phyloP scores from a whole-genome alignment of 345 rosid genomes.

The Eucalyptus pauciflora region DNA sequence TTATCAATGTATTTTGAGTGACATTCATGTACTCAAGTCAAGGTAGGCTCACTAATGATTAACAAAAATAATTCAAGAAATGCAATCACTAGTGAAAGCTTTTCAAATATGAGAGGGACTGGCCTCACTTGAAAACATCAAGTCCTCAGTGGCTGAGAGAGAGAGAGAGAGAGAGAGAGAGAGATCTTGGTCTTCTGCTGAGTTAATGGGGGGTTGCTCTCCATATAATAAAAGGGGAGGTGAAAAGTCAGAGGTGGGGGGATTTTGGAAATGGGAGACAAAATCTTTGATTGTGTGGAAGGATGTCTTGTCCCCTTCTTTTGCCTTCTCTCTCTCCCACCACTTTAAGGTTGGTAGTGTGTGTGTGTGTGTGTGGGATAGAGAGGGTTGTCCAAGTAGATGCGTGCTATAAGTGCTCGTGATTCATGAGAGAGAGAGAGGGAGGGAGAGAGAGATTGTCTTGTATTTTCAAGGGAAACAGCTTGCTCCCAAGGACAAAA shows the following conservation, averaged over 20 bases:
- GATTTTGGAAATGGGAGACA: slow-evolving; percentile 28
- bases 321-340: not conserved
- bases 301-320: not conserved
- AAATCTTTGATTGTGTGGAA: slow-evolving; percentile 21
- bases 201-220: not conserved
- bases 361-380: not conserved
- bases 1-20: not conserved
- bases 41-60: not conserved
- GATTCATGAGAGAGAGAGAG: not conserved
- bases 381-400: not conserved
- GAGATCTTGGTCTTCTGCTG: not conserved
- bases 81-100: not conserved
- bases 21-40: not conserved
- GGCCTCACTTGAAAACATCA: not conserved
- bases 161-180: not conserved
- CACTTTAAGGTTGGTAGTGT: slow-evolving; percentile 16
- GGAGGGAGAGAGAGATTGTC: not conserved
- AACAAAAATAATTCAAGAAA: not conserved
- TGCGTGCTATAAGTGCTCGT: not conserved
- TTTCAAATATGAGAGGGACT: not conserved
- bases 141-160: not conserved
- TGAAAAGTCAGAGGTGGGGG: slow-evolving; percentile 3
- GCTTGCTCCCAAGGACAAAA: slow-evolving; percentile 54
- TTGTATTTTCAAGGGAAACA: slow-evolving; percentile 40
- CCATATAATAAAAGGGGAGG: not conserved